phyloP scores from a whole-genome alignment of 805 yeast species.

The Komagataella populi region DNA sequence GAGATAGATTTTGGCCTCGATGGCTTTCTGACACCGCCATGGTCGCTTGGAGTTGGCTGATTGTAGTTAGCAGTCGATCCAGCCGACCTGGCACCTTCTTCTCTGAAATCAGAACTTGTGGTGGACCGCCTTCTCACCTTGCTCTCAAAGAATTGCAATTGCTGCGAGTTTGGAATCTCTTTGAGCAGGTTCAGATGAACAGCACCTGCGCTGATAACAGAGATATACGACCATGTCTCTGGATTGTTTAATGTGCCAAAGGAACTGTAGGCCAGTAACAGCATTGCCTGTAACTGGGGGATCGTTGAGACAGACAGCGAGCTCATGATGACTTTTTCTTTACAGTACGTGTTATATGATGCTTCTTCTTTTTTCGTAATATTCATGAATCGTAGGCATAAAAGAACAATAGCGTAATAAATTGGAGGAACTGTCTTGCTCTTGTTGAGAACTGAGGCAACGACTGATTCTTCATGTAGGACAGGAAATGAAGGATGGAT shows the following conservation, averaged over 20 bases:
- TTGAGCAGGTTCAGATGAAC: constrained; percentile 9
- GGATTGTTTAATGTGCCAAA: constrained; percentile 11
- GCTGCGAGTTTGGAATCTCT: constrained; percentile 5
- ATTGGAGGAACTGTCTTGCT: neutral
- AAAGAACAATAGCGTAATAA: constrained; percentile 8
- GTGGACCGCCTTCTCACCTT: constrained; percentile 4
- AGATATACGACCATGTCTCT: constrained; percentile 12
- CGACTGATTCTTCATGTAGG: constrained; percentile 2
- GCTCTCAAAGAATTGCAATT: constrained; percentile 3
- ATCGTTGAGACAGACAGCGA: constrained; percentile 11
- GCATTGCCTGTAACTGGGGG: constrained; percentile 12
- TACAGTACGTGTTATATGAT: constrained; percentile 5
- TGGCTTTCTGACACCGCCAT: neutral
- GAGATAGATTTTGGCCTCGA: constrained; percentile 5
- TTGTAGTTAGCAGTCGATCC: neutral
- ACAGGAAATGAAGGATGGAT: constrained; percentile 5
- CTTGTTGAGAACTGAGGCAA: neutral
- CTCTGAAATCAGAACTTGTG: neutral
- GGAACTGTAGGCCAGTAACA: constrained; percentile 11
- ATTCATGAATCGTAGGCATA: constrained; percentile 7
- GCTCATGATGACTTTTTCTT: constrained; percentile 8
- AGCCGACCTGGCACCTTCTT: neutral
- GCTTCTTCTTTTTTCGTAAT: constrained; percentile 1
- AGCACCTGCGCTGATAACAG: constrained; percentile 11
- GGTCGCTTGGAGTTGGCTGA: neutral